phyloP scores from a whole-genome alignment of 2,329 filamentous ascomycete species.

The Biscogniauxia sp. region DNA sequence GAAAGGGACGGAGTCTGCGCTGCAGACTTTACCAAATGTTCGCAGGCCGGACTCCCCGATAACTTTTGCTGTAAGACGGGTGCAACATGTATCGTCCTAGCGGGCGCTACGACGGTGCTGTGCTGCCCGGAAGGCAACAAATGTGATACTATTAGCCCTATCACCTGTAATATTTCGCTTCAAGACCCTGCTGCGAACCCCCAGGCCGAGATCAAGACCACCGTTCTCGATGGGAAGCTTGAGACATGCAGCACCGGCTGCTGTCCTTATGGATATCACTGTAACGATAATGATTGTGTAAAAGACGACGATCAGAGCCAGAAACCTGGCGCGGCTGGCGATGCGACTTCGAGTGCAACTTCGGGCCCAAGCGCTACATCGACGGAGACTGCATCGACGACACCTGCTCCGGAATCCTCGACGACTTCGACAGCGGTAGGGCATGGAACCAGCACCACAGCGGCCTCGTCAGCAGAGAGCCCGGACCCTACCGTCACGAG shows the following conservation, averaged over 20 bases:
- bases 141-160: constrained; percentile 61
- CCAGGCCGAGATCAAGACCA: constrained; percentile 63
- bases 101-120: constrained; percentile 63
- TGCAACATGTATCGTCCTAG: constrained; percentile 58
- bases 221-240: constrained; percentile 55
- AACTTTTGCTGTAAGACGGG: constrained; percentile 64
- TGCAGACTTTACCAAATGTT: constrained; percentile 52
- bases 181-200: constrained; percentile 60
- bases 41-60: constrained; percentile 50
- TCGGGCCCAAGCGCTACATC: constrained; percentile 5
- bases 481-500: constrained; percentile 11
- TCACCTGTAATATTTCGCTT: constrained; percentile 60
- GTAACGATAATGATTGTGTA: constrained; percentile 51
- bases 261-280: constrained; percentile 72
- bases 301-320: constrained; percentile 50
- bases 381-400: constrained; percentile 8
- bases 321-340: constrained; percentile 17
- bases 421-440: neutral
- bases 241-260: constrained; percentile 59
- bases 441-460: constrained; percentile 10
- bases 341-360: constrained; percentile 5
- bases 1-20: constrained; percentile 50
- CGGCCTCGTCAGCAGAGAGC: constrained; percentile 14
- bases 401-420: neutral
- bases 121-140: constrained; percentile 63